Percentiles rank a stretch among this genome's conserved stretches.
Conservation (phyloP, 2,329 filamentous ascomycete genomes). For the Fusarium sp. region DNA sequence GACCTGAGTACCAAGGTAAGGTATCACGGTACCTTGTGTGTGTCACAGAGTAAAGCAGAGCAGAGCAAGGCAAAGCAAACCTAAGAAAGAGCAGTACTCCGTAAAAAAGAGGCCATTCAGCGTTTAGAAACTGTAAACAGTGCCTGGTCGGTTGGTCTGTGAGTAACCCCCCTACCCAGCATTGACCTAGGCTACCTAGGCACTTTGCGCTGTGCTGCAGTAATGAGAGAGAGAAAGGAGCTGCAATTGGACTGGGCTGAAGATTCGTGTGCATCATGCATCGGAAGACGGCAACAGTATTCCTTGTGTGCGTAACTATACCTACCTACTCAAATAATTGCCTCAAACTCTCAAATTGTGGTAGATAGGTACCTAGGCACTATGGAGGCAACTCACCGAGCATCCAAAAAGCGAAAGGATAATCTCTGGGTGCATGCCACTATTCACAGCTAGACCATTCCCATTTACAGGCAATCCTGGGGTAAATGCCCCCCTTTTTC, state of each 20-base stretch:
- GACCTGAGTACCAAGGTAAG: conserved; percentile 17
- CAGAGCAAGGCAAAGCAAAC: no score
- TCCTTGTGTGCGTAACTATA: conserved; percentile 6
- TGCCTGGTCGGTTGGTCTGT: conserved; percentile 42
- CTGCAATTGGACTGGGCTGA: conserved; percentile 39
- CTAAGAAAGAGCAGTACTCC: not conserved
- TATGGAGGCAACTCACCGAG: conserved; percentile 20
- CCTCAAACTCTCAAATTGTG: not conserved
- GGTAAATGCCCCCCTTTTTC: conserved; percentile 33
- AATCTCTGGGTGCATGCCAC: conserved; percentile 25
- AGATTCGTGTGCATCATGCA: conserved; percentile 30
- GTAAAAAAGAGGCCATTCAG: conserved; percentile 35
- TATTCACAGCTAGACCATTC: conserved; percentile 33
- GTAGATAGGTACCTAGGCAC: not conserved
- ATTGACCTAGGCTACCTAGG: conserved; percentile 34
- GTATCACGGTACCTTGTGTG: conserved; percentile 13
- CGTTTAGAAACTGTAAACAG: conserved; percentile 10
- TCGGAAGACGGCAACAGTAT: conserved; percentile 32
- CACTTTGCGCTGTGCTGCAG: not conserved
- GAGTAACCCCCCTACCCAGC: conserved; percentile 23
- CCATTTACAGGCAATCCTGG: conserved; percentile 41
- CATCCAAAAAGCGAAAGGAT: conserved; percentile 1
- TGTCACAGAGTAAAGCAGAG: conserved; percentile 1
- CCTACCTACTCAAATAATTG: not conserved
- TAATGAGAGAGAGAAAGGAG: conserved; percentile 9